Conservation (phyloP, 2,329 filamentous ascomycete species). For the Talaromyces sp. region DNA sequence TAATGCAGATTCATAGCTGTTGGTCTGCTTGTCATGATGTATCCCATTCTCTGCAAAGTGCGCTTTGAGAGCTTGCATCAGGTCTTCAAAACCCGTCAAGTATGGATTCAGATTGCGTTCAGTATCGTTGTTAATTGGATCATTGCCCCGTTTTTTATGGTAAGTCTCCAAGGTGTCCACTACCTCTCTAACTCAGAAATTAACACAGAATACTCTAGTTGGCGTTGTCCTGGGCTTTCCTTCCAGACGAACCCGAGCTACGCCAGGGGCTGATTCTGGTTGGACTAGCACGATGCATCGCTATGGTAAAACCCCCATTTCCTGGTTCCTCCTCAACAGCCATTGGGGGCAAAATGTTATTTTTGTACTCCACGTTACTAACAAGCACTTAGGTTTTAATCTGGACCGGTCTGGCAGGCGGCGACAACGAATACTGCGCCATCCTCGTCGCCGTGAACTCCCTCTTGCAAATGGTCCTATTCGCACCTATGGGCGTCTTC, state of each 20-base stretch:
- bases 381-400: constrained; percentile 50
- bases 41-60: constrained; percentile 83
- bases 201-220: constrained; percentile 33
- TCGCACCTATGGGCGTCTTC: constrained; percentile 61
- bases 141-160: constrained; percentile 75
- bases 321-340: no score
- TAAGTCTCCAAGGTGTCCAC: constrained; percentile 27
- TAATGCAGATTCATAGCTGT: constrained; percentile 50
- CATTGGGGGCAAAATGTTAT: no score
- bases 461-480: constrained; percentile 67
- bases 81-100: constrained; percentile 52
- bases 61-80: constrained; percentile 68
- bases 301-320: constrained; percentile 68
- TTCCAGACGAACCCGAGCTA: constrained; percentile 45
- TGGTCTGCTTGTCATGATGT: constrained; percentile 87
- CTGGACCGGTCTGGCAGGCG: constrained; percentile 72
- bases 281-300: constrained; percentile 78
- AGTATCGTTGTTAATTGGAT: constrained; percentile 78
- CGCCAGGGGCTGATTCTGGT: constrained; percentile 70
- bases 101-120: constrained; percentile 77
- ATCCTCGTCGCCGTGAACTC: constrained; percentile 72
- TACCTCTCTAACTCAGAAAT: no score
- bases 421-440: constrained; percentile 76
- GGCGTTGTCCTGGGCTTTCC: constrained; percentile 45
- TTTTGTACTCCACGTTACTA: no score